Conservation (phyloP, 257 asterid species). For the Capsicum chinense region DNA sequence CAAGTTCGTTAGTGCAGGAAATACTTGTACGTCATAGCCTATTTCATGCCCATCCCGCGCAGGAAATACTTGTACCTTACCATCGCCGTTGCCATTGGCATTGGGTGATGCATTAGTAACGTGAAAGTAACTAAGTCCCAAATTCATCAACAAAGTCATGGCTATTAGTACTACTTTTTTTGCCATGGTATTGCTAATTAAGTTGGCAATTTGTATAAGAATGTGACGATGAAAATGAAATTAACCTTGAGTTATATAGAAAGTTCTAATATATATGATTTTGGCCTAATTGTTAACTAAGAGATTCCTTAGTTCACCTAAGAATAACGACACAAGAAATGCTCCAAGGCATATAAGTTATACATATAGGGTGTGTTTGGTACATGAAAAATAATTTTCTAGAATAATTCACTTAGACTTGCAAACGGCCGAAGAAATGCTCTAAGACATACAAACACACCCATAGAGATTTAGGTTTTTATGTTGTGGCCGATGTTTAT, state of each 20-base stretch:
- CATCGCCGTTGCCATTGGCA: neutral
- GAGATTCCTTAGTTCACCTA: neutral
- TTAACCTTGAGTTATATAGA: neutral
- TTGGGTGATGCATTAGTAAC: neutral
- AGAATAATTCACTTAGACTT: neutral
- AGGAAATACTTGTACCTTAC: neutral
- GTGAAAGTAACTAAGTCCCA: neutral
- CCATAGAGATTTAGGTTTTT: too few species aligned
- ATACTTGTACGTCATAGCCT: neutral
- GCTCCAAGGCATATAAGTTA: neutral
- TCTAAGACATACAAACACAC: too few species aligned
- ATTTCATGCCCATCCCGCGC: neutral
- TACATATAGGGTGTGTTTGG: neutral
- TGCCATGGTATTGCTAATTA: neutral
- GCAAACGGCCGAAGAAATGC: neutral
- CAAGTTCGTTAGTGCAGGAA: neutral
- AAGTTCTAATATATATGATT: neutral
- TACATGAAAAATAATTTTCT: too few species aligned
- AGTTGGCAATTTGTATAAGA: neutral
- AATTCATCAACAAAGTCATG: neutral
- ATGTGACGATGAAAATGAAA: neutral
- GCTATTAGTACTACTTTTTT: neutral
- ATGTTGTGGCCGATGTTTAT: too few species aligned
- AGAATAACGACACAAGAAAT: neutral
- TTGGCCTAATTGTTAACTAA: neutral